These are phyloP conservation scores for Aspergillus amoenus DNA, from an alignment of 2,329 filamentous ascomycete genomes.

Conservation along the genomic window DNA sequence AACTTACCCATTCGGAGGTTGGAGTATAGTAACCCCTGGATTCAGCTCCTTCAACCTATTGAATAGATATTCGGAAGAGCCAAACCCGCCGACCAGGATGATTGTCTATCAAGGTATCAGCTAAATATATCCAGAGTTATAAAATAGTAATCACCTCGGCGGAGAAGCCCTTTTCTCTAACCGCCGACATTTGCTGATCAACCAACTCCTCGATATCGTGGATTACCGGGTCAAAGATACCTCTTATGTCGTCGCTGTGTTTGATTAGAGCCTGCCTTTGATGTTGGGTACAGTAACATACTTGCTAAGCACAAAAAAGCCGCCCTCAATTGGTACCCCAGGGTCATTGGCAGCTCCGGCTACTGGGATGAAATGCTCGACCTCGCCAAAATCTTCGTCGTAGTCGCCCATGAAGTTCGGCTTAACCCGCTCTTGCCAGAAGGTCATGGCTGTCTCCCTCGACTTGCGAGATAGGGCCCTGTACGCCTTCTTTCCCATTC, in stretches of 20 bases:
- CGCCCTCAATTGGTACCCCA: constrained; percentile 19
- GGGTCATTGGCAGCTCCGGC: constrained; percentile 24
- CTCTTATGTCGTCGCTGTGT: constrained; percentile 20
- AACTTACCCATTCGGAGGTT: constrained; percentile 30
- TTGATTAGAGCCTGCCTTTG: background rate
- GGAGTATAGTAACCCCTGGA: constrained; percentile 30
- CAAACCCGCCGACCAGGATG: constrained; percentile 42
- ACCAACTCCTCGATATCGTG: constrained; percentile 26
- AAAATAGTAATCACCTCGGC: constrained; percentile 8
- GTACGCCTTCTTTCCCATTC: constrained; percentile 26
- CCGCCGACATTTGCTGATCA: constrained; percentile 17
- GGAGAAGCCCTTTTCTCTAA: background rate
- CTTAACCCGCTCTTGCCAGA: constrained; percentile 36
- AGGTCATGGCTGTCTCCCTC: constrained; percentile 25
- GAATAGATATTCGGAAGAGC: constrained; percentile 37
- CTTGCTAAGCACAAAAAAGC: constrained; percentile 20
- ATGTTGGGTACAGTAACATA: background rate
- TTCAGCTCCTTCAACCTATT: constrained; percentile 25
- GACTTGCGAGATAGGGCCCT: constrained; percentile 25
- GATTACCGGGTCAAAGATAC: constrained; percentile 31
- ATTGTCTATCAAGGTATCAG: constrained; percentile 24
- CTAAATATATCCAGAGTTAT: no score
- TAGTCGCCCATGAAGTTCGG: constrained; percentile 19
- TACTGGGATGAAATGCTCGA: constrained; percentile 24
- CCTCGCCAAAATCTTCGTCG: constrained; percentile 24